phyloP scores from a whole-genome alignment of 1,139 yeast species.

The Lodderomyces beijingensis region DNA sequence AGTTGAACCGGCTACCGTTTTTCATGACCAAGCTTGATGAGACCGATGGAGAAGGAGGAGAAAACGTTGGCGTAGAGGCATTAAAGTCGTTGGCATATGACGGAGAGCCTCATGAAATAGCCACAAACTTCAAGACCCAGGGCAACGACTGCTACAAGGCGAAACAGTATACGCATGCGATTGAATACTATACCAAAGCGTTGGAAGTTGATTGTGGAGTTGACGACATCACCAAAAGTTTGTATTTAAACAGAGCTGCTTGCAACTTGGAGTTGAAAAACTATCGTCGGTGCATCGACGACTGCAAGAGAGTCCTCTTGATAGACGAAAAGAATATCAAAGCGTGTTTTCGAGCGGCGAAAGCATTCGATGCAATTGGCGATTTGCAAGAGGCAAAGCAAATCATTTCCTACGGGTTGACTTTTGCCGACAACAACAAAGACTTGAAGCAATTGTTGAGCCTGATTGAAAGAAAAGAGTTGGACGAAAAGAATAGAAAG shows the following conservation, averaged over 20 bases:
- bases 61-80: slow-evolving; percentile 76
- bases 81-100: slow-evolving; percentile 88
- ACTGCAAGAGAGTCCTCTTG: slow-evolving; percentile 69
- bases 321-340: slow-evolving; percentile 69
- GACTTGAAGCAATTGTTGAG: slow-evolving; percentile 44
- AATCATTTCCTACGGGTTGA: slow-evolving; percentile 60
- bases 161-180: slow-evolving; percentile 71
- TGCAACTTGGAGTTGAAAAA: slow-evolving; percentile 83
- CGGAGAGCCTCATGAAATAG: slow-evolving; percentile 92
- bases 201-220: slow-evolving; percentile 64
- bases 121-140: slow-evolving; percentile 83
- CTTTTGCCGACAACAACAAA: slow-evolving; percentile 53
- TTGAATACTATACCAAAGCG: slow-evolving; percentile 76
- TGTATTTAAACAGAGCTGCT: slow-evolving; percentile 83
- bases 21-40: slow-evolving; percentile 89
- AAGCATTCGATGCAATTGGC: slow-evolving; percentile 68
- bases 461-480: slow-evolving; percentile 38
- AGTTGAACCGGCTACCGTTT: slow-evolving; percentile 81
- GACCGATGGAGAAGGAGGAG: slow-evolving; percentile 74
- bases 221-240: slow-evolving; percentile 50
- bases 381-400: slow-evolving; percentile 69
- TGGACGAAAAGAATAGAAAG: slow-evolving; percentile 27
- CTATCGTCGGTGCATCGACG: slow-evolving; percentile 81
- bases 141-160: slow-evolving; percentile 83
- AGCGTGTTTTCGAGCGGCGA: slow-evolving; percentile 82